These are phyloP conservation scores for Fraxinus albicans DNA, from an alignment of 305 asterid species.

Conservation along the genomic window DNA sequence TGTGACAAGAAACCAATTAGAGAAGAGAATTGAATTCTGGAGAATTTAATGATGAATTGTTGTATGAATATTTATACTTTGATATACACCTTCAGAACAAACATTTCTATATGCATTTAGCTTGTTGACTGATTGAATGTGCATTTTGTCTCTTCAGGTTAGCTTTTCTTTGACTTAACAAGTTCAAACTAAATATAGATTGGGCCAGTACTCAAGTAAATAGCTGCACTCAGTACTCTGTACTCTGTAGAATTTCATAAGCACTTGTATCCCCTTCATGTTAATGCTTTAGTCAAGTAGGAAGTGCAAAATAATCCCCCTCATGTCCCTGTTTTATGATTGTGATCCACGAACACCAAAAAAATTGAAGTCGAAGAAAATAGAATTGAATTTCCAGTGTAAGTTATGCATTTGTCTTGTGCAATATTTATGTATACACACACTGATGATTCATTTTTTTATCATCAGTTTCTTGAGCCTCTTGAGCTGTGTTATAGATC, in stretches of 20 bases:
- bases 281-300: neutral
- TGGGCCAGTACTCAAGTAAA: neutral
- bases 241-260: neutral
- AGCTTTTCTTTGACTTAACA: neutral
- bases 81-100: neutral
- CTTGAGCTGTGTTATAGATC: slow-evolving; percentile 80
- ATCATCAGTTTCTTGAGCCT: slow-evolving; percentile 63
- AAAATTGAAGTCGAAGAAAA: neutral
- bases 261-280: neutral
- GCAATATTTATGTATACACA: neutral
- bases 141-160: neutral
- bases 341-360: neutral
- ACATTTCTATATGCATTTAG: neutral
- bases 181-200: neutral
- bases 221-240: neutral
- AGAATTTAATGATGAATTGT: neutral
- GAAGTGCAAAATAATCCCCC: neutral
- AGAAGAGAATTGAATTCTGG: neutral
- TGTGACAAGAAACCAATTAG: neutral
- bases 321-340: neutral
- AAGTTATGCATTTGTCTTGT: neutral
- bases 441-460: slow-evolving; percentile 11
- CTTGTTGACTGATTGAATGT: neutral
- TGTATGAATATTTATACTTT: neutral
- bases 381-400: neutral